Evolutionary conservation across 495 filamentous ascomycete genomes (phyloP).

Genomic region (Penicillium canariense): DNA sequence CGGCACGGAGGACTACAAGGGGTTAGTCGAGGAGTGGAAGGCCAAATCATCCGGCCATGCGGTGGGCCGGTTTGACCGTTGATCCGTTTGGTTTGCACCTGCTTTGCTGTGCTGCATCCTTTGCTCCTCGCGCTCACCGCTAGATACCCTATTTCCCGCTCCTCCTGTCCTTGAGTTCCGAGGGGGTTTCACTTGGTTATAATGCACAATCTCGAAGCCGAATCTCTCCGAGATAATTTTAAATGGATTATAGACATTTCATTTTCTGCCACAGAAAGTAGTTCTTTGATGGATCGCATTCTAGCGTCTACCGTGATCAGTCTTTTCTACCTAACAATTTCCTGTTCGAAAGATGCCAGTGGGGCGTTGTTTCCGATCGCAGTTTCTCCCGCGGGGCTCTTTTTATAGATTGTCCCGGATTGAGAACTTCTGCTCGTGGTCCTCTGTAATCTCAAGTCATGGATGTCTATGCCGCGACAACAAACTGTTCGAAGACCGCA

Average conservation of each 20-base stretch:
- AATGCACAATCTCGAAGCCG: too few species aligned
- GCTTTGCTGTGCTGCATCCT: not conserved
- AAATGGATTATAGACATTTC: too few species aligned
- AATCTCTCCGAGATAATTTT: too few species aligned
- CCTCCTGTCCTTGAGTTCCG: not conserved
- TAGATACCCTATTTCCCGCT: not conserved
- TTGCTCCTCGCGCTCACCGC: constrained; percentile 8
- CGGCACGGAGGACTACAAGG: constrained; percentile 58
- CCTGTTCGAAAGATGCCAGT: too few species aligned
- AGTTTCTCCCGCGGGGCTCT: too few species aligned
- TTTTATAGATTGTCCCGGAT: too few species aligned
- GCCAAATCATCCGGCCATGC: constrained; percentile 5
- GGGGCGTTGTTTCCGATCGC: too few species aligned
- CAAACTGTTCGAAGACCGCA: constrained; percentile 27
- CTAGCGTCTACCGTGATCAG: too few species aligned
- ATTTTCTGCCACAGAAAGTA: too few species aligned
- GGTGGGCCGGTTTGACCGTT: not conserved
- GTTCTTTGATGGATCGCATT: too few species aligned
- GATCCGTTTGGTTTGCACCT: not conserved
- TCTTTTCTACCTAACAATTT: too few species aligned
- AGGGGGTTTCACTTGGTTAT: not conserved
- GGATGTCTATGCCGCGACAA: not conserved
- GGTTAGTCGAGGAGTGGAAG: constrained; percentile 58
- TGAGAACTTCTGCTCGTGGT: too few species aligned
- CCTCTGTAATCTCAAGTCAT: not conserved